Evolutionary conservation across 179 eudicot species (phyloP).

Genomic region (Beta macrorhiza): DNA sequence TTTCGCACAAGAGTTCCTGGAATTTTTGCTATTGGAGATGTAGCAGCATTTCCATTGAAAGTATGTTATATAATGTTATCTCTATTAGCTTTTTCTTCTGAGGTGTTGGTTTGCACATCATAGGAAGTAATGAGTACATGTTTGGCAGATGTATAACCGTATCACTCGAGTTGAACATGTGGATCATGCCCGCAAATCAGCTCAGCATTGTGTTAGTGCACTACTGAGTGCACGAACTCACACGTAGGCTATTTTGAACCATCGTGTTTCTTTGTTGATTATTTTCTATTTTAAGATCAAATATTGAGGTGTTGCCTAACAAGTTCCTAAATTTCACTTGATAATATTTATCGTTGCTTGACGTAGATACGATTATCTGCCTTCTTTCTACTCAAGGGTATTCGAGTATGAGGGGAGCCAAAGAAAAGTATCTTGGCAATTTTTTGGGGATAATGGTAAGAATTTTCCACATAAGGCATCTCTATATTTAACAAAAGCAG

Average conservation of each 20-base stretch:
- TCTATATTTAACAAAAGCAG: conserved; percentile 12
- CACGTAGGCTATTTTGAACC: conserved; percentile 38
- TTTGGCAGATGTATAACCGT: conserved; percentile 72
- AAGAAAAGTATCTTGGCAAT: conserved; percentile 98
- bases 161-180: conserved; percentile 84
- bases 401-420: conserved; percentile 97
- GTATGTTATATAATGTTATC: conserved; percentile 28
- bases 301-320: background rate
- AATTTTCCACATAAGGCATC: background rate
- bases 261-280: background rate
- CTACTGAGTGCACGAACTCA: conserved; percentile 63
- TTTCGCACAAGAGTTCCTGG: conserved; percentile 77
- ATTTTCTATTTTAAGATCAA: background rate
- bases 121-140: conserved; percentile 14
- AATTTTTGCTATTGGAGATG: conserved; percentile 88
- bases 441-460: conserved; percentile 93
- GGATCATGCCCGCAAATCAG: conserved; percentile 92
- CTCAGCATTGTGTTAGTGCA: conserved; percentile 74
- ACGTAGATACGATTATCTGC: conserved; percentile 71
- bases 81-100: background rate
- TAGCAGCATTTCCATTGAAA: conserved; percentile 88
- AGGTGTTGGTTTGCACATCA: conserved; percentile 1
- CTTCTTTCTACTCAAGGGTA: conserved; percentile 88
- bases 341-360: conserved; percentile 10
- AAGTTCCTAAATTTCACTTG: background rate